Evolutionary conservation across 2,329 filamentous ascomycete species (phyloP), one percentile per base, ranked within the genome.

Genomic region (Celoporthe dispersa): DNA sequence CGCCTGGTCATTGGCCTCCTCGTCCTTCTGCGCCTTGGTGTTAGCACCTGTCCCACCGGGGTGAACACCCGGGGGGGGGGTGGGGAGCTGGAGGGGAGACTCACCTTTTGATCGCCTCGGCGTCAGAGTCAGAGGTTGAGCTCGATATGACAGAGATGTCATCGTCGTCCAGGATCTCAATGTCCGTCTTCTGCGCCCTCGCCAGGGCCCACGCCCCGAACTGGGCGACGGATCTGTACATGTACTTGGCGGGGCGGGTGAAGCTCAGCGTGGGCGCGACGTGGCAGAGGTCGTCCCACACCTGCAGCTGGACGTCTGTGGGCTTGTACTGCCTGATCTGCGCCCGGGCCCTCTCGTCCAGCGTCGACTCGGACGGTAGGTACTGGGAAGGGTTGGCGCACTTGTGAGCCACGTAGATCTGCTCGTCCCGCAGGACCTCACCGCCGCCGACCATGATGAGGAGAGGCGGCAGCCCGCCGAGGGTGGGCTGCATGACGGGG

Each of bases 231-330:
- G 93, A 93, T 63, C 95, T 88, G 78, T 94, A 98, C 94, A 98
- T 98, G 81, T 92, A 92, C 79, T 98, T 98, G 61, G 95, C 96
- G 0, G 96, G 96, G n/a, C 91, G 88, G 0, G 95, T 98, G 79
- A 97, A 98, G 75, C 93, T 97, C n/a, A 98, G 85, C 0, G 94
- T 98, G 0, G 95, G 93, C 0, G 92, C 91, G 7, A 97, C 94
- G 77, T 98, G 95, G 76, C 96, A 98, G 2, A 98, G 83, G 75
- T 97, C 92, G 70, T 98, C 95, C 94, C 95, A 98, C 1, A 98
- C 91, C 78, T 98, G 96, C 2, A 99, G 85, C 78, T 98, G 94
- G 0, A 98, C 95, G 75, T 97, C 89, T 0, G 96, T 99, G 0
- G 94, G 93, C 69, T 89, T 88, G 79, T 93, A 97, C 72, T 86